A percentile compares a stretch with the other conserved stretches of the same genome.
These are phyloP conservation scores for Aspergillus biplanus DNA, from an alignment of 495 filamentous ascomycete species.

Conservation along the genomic window DNA sequence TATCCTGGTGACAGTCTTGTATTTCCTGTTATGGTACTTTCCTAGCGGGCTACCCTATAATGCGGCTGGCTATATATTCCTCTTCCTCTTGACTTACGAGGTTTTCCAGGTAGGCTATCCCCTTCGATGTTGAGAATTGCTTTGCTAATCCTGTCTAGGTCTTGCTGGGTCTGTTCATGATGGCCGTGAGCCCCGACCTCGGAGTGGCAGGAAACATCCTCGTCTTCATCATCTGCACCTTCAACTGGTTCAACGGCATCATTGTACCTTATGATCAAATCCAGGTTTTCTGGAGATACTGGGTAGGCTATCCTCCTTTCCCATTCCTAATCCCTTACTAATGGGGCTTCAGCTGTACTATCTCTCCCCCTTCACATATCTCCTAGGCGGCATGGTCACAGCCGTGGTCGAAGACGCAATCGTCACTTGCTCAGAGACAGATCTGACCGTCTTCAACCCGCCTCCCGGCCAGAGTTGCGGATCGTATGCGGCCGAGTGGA, in stretches of 20 bases:
- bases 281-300: conserved; percentile 14
- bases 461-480: background rate
- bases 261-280: conserved; percentile 8
- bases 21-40: conserved; percentile 11
- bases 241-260: conserved; percentile 13
- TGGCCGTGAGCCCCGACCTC: conserved; percentile 11
- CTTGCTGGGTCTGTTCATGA: conserved; percentile 9
- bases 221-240: conserved; percentile 14
- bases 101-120: conserved; percentile 5
- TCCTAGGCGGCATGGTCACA: conserved; percentile 11
- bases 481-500: conserved; percentile 2
- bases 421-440: background rate
- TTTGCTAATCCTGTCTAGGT: conserved; percentile 5
- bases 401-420: conserved; percentile 1
- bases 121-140: background rate
- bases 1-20: conserved; percentile 5
- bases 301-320: background rate
- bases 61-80: conserved; percentile 7
- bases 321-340: background rate
- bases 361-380: conserved; percentile 10
- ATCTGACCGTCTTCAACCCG: conserved; percentile 7
- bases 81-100: conserved; percentile 9
- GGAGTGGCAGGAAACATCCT: conserved; percentile 8
- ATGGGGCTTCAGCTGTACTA: background rate
- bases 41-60: background rate